phyloP scores from a whole-genome alignment of 106 monocot species.

The Allium fistulosum region DNA sequence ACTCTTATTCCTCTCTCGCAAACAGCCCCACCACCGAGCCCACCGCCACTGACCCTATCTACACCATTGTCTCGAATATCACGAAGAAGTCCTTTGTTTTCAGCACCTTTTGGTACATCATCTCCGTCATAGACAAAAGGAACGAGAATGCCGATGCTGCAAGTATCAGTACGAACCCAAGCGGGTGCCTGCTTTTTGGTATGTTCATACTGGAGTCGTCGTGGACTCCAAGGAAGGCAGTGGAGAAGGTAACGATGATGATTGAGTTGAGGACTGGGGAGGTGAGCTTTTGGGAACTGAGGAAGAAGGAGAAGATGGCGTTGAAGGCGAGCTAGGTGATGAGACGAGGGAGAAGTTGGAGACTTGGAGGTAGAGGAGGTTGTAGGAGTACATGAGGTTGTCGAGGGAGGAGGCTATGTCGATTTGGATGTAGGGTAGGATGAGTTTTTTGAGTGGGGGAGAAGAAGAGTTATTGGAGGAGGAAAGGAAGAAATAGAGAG shows the following conservation, averaged over 20 bases:
- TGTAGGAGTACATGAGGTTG: slow-evolving; percentile 11
- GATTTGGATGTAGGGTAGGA: neutral
- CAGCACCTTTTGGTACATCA: slow-evolving; percentile 23
- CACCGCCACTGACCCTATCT: neutral
- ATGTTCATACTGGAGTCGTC: neutral
- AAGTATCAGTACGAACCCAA: slow-evolving; percentile 25
- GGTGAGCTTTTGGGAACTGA: neutral
- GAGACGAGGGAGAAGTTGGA: slow-evolving; percentile 5
- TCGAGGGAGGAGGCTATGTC: neutral
- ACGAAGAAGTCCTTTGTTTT: slow-evolving; percentile 7
- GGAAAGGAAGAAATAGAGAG: neutral
- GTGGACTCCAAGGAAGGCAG: neutral
- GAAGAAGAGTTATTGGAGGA: neutral
- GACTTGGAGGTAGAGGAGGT: slow-evolving; percentile 4
- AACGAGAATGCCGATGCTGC: slow-evolving; percentile 32
- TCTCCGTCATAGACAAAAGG: slow-evolving; percentile 28
- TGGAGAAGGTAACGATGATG: slow-evolving; percentile 3
- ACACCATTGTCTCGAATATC: slow-evolving; percentile 15
- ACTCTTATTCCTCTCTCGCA: slow-evolving; percentile 20
- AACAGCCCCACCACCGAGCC: slow-evolving; percentile 23
- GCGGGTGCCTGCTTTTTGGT: slow-evolving; percentile 6
- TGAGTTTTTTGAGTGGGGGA: neutral
- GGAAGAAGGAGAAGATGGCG: neutral
- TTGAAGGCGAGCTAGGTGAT: slow-evolving; percentile 3
- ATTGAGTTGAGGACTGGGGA: neutral